Base-by-base conservation (phyloP, 352 stramenopile species). In the Phytophthora pinifolia region DNA sequence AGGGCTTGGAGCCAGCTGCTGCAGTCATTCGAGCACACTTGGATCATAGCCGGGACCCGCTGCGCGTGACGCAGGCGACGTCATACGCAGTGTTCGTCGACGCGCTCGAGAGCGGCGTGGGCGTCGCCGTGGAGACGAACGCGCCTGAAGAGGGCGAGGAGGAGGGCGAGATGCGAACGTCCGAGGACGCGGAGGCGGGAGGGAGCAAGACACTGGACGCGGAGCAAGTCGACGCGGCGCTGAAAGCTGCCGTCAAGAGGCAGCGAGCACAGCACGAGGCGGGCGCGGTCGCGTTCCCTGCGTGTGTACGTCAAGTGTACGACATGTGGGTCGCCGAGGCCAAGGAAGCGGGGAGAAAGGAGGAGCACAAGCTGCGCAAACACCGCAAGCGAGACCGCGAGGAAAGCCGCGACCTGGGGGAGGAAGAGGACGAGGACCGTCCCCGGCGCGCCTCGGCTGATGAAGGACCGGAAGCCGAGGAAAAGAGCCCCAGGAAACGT, bases 81-180 rank as follows among this genome's bases (percentile, higher is more conserved):
- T 74, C 54, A 10, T 86, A 65, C 25, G 63, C 72, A 5, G 66
- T 58, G 0, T 89, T 83, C 50, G 36, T 31, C 1, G 47, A 59
- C 10, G 72, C 63, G 1, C 46, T 89, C 1, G 54, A 66, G 14
- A 59, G 45, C 30, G 70, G 76, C 9, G 66, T 88, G 4, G 37
- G 57, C 9, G 25, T 52, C 4, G 38, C 46, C 7, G 42, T 85
- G 17, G 73, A 88, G 3, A 67, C 53, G 6, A 85, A 84, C 27
- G 68, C 75, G 12, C 65, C 71, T 15, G 78, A 91, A 50, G 76
- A 91, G 57, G 79, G n/a, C n/a, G n/a, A n/a, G n/a, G n/a, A n/a
- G n/a, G n/a, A n/a, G n/a, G n/a, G n/a, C n/a, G n/a, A n/a, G n/a
- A n/a, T n/a, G n/a, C n/a, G n/a, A n/a, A n/a, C n/a, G n/a, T n/a